Conservation (phyloP, 1,139 yeast species). For the Magnusiomyces suaveolens region DNA sequence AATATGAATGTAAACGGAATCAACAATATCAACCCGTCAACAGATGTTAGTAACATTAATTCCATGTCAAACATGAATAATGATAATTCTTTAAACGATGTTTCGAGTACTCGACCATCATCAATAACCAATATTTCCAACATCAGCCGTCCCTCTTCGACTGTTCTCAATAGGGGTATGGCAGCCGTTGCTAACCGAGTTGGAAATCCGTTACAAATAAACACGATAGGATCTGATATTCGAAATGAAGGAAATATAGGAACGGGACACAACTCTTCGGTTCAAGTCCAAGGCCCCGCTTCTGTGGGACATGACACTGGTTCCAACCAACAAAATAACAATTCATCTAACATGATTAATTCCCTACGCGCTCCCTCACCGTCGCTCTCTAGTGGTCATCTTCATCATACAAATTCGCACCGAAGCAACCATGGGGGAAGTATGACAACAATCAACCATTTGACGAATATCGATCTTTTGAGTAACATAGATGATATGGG, state of each 20-base stretch:
- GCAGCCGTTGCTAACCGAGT: neutral
- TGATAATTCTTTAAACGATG: neutral
- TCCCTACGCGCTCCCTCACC: neutral
- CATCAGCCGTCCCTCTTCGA: neutral
- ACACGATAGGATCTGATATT: neutral
- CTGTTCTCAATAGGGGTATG: neutral
- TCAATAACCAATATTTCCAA: neutral
- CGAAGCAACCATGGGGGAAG: neutral
- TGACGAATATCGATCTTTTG: neutral
- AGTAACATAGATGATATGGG: neutral
- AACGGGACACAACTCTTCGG: neutral
- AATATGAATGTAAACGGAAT: neutral
- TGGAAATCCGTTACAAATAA: neutral
- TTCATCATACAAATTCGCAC: neutral
- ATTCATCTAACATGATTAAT: neutral
- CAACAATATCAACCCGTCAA: neutral
- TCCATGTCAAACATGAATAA: neutral
- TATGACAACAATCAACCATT: neutral
- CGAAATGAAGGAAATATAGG: neutral
- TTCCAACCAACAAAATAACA: neutral
- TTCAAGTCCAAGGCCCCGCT: neutral
- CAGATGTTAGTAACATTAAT: neutral
- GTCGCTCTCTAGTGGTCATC: neutral
- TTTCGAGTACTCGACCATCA: neutral
- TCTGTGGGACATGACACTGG: neutral